These are phyloP conservation scores for Tolypocladium ophioglossoides DNA, from an alignment of 2,329 filamentous ascomycete genomes.

Conservation along the genomic window DNA sequence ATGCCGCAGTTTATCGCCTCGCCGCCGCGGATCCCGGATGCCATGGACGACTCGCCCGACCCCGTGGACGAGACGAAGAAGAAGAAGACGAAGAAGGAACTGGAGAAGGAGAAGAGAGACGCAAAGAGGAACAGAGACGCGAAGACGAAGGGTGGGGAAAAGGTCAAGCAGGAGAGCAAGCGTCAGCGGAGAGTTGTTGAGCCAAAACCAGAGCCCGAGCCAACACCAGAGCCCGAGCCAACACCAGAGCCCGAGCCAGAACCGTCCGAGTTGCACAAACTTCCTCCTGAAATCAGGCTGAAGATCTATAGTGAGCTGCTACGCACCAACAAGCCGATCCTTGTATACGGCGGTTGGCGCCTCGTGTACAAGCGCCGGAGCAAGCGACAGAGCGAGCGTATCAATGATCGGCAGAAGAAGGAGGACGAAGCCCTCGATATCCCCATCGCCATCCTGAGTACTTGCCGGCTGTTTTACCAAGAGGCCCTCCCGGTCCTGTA, in stretches of 20 bases:
- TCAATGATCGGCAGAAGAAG: too few relatives aligned
- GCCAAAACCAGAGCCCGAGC: not conserved
- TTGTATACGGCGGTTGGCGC: conserved; percentile 23
- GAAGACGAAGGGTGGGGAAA: not conserved
- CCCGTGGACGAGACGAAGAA: not conserved
- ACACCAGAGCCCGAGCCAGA: not conserved
- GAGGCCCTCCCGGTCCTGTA: conserved; percentile 34
- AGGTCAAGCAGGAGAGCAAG: not conserved
- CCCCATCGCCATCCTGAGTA: conserved; percentile 24
- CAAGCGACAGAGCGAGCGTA: not conserved
- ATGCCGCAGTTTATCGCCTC: not conserved
- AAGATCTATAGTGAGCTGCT: conserved; percentile 22
- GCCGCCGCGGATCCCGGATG: not conserved
- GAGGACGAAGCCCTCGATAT: conserved; percentile 15
- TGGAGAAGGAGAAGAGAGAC: not conserved
- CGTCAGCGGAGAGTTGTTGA: not conserved
- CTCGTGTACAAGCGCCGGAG: conserved; percentile 16
- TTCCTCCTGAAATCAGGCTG: conserved; percentile 19
- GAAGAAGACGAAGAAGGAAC: not conserved
- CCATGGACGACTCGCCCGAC: not conserved
- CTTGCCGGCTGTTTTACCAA: conserved; percentile 19
- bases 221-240: not conserved
- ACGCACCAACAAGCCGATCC: conserved; percentile 18
- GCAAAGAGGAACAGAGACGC: not conserved
- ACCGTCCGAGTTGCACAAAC: conserved; percentile 2